A percentile compares a stretch with the other conserved stretches of the same genome.
These are phyloP conservation scores for Penicillium decumbens DNA, from an alignment of 2,329 filamentous ascomycete genomes.

Conservation along the genomic window DNA sequence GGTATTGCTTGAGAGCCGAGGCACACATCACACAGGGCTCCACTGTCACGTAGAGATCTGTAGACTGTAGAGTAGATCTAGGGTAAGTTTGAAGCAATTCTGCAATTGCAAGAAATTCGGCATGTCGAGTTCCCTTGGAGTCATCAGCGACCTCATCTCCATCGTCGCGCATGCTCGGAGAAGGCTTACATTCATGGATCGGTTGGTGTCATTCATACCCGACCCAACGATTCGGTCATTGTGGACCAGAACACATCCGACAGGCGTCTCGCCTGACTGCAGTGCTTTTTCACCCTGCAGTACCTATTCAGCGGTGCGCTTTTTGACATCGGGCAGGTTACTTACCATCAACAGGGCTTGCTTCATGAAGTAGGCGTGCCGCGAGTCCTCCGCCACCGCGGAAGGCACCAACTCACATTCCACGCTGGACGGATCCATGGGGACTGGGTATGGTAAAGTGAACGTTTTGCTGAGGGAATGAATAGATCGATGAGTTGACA, in stretches of 20 bases:
- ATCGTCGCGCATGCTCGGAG: neutral
- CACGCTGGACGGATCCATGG: slow-evolving; percentile 2
- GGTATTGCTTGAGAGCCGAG: slow-evolving; percentile 80
- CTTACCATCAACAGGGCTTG: slow-evolving; percentile 80
- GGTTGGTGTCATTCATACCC: slow-evolving; percentile 96
- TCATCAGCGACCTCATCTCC: slow-evolving; percentile 1
- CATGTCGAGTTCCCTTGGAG: slow-evolving; percentile 83
- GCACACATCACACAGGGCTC: slow-evolving; percentile 99
- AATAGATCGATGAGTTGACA: neutral
- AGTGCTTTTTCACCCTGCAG: slow-evolving; percentile 77
- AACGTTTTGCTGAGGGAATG: neutral
- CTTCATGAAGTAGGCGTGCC: slow-evolving; percentile 67
- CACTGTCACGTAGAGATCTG: slow-evolving; percentile 89
- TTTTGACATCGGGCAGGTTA: neutral
- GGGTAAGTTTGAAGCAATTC: slow-evolving; percentile 61
- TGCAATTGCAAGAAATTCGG: slow-evolving; percentile 84
- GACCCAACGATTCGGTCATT: slow-evolving; percentile 72
- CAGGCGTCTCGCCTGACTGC: slow-evolving; percentile 82
- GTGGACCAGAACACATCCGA: slow-evolving; percentile 90
- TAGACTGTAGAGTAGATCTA: slow-evolving; percentile 64
- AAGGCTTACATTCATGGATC: slow-evolving; percentile 61
- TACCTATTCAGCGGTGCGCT: slow-evolving; percentile 2
- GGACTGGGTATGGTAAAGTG: neutral
- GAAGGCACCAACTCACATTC: slow-evolving; percentile 1
- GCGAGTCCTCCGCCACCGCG: slow-evolving; percentile 18